Conservation (phyloP, 31 red algal genomes). For the Pterothamnion heteromorphum region DNA sequence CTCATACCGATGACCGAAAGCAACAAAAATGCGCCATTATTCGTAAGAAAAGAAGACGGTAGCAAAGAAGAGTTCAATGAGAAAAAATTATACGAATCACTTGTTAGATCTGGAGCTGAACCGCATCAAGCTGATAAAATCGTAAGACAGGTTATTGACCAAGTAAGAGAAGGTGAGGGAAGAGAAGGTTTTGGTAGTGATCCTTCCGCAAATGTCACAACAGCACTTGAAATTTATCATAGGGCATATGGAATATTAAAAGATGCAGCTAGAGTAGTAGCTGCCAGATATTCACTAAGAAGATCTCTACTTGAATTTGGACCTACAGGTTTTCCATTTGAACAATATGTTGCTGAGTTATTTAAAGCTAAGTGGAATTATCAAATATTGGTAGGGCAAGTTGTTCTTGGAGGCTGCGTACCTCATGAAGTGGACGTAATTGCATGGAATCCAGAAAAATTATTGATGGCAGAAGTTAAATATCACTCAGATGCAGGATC, state of each 20-base stretch:
- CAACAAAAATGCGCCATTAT: no score
- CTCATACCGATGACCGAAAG: no score
- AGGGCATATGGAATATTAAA: background rate
- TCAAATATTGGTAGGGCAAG: background rate
- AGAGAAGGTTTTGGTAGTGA: no score
- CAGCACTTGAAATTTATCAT: background rate
- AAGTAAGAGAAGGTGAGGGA: no score
- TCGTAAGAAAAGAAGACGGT: no score
- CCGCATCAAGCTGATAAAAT: no score
- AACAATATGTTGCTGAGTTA: background rate
- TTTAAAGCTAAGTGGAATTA: background rate
- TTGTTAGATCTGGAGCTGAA: no score
- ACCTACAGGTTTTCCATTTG: conserved; percentile 3
- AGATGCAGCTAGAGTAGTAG: background rate
- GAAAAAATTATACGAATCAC: no score
- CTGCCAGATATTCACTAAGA: conserved; percentile 5
- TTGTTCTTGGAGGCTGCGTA: background rate
- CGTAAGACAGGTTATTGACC: no score
- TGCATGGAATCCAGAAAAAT: background rate
- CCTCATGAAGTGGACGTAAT: background rate
- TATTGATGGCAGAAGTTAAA: background rate
- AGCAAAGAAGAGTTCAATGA: no score
- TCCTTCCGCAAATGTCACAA: background rate
- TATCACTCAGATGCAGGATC: background rate
- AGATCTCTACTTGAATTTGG: background rate